Evolutionary conservation across 441 rosid species (phyloP).

Genomic region (Macaranga tanarius): DNA sequence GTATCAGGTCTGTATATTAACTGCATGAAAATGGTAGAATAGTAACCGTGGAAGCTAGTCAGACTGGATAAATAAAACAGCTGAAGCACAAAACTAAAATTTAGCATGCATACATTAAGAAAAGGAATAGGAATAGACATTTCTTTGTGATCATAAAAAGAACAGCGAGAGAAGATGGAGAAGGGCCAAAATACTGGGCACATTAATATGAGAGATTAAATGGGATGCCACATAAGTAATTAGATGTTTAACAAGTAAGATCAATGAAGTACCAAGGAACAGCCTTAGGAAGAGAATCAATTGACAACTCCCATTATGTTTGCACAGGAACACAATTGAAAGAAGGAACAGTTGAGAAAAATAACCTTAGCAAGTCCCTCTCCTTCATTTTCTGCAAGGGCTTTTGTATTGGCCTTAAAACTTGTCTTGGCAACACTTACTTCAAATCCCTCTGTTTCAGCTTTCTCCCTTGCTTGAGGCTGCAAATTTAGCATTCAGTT

Average conservation of each 20-base stretch:
- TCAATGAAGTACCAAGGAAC: background rate
- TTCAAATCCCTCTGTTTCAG: slow-evolving; percentile 85
- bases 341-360: slow-evolving; percentile 11
- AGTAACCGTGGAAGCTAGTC: slow-evolving; percentile 7
- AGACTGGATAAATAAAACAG: background rate
- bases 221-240: too few species aligned
- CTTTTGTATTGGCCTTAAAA: slow-evolving; percentile 97
- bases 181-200: too few species aligned
- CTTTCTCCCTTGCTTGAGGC: slow-evolving; percentile 99
- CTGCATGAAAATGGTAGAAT: slow-evolving; percentile 40
- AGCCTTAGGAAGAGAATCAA: too few species aligned
- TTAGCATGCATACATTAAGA: background rate
- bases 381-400: slow-evolving; percentile 95
- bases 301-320: too few species aligned
- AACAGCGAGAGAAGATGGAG: too few species aligned
- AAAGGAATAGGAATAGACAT: too few species aligned
- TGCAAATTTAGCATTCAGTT: slow-evolving; percentile 34
- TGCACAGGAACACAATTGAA: background rate
- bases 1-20: slow-evolving; percentile 93
- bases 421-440: slow-evolving; percentile 83
- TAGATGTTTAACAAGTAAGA: background rate
- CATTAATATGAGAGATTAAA: too few species aligned
- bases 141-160: too few species aligned
- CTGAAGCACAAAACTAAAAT: background rate
- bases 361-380: slow-evolving; percentile 95